phyloP scores from a whole-genome alignment of 192 early-diverging fungal species.

The Podila verticillata region DNA sequence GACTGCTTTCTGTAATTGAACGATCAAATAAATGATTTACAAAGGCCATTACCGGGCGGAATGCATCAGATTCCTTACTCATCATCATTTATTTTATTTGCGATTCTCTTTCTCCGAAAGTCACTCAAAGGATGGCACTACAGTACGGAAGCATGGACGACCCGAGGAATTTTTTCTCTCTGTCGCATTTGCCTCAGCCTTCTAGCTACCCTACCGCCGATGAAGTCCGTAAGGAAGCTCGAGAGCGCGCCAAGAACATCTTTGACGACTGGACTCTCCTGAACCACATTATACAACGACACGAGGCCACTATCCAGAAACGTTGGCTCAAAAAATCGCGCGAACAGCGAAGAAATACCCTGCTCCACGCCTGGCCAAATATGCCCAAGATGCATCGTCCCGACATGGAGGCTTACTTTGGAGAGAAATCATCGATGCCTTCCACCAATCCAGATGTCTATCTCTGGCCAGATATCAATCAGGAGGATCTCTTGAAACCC shows the following conservation, averaged over 20 bases:
- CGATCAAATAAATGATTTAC: too few species aligned
- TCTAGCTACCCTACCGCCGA: constrained; percentile 21
- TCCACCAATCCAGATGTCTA: constrained; percentile 7
- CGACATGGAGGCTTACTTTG: constrained; percentile 25
- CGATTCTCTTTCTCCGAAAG: too few species aligned
- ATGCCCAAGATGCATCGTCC: constrained; percentile 36
- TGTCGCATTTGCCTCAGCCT: constrained; percentile 17
- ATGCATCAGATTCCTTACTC: too few species aligned
- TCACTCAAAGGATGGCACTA: too few species aligned
- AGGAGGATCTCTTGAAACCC: constrained; percentile 43
- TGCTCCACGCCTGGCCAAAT: constrained; percentile 28
- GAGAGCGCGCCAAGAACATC: constrained; percentile 14
- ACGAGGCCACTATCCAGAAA: constrained; percentile 28
- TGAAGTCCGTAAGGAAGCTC: constrained; percentile 18
- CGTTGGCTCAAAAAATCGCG: constrained; percentile 35
- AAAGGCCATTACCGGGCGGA: too few species aligned
- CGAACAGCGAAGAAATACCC: constrained; percentile 22
- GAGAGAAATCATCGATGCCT: constrained; percentile 4
- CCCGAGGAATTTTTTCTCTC: neutral
- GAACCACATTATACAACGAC: constrained; percentile 29
- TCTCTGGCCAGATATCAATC: constrained; percentile 40
- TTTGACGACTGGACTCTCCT: constrained; percentile 36
- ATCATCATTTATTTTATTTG: too few species aligned
- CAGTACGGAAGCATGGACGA: too few species aligned
- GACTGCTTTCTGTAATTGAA: too few species aligned